Percentiles rank a stretch among this genome's conserved stretches.
phyloP scores from a whole-genome alignment of 306 rosid species.

The Arachis hypogaea region DNA sequence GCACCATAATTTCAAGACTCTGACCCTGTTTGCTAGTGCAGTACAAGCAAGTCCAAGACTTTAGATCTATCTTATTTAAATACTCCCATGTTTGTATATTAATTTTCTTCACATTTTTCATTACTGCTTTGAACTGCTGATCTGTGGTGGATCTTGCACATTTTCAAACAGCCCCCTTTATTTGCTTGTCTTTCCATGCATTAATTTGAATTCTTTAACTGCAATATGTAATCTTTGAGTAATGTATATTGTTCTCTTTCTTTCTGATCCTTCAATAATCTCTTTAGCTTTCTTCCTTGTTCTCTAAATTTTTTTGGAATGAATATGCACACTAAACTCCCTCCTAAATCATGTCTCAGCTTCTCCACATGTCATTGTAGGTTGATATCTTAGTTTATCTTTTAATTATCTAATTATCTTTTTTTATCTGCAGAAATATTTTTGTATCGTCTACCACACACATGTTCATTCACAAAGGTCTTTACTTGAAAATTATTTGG shows the following conservation, averaged over 20 bases:
- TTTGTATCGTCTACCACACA: accelerated
- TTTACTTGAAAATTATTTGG: background rate
- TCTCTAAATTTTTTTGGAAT: too few species aligned
- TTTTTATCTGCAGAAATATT: too few species aligned
- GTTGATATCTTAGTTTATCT: background rate
- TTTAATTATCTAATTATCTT: too few species aligned
- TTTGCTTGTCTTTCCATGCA: background rate
- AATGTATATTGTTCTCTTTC: too few species aligned
- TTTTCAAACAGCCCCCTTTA: background rate
- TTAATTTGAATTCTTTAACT: background rate
- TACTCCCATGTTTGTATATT: background rate
- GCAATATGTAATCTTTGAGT: too few species aligned
- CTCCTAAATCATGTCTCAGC: background rate
- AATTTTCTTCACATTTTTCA: background rate
- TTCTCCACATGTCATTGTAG: background rate
- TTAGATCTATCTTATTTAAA: background rate
- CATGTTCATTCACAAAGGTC: background rate
- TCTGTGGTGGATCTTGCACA: background rate
- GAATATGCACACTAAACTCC: background rate
- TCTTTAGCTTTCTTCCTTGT: background rate
- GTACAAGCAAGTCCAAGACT: background rate
- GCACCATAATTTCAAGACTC: too few species aligned
- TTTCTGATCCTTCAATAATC: background rate
- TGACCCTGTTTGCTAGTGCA: too few species aligned
- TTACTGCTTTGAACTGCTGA: too few species aligned